phyloP scores from a whole-genome alignment of 805 yeast genomes.

The Candida germanica region DNA sequence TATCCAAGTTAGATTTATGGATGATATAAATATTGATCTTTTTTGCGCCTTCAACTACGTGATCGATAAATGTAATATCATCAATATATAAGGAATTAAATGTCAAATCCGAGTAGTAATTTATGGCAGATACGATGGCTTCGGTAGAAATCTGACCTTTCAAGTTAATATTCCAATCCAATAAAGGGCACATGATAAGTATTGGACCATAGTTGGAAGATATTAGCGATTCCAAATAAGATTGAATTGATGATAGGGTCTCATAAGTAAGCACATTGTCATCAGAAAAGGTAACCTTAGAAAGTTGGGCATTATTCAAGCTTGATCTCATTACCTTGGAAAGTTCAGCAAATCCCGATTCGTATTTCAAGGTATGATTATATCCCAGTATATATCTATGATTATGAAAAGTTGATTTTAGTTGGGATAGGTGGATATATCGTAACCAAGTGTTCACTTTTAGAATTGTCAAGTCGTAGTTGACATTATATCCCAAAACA shows the following conservation, averaged over 20 bases:
- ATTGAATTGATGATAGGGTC: not conserved
- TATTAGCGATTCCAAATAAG: not conserved
- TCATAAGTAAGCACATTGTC: slow-evolving; percentile 9
- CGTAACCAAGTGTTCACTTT: slow-evolving; percentile 3
- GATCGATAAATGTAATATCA: slow-evolving; percentile 23
- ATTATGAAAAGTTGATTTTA: not conserved
- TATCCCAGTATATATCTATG: not conserved
- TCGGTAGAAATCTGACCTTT: slow-evolving; percentile 1
- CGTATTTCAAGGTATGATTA: slow-evolving; percentile 1
- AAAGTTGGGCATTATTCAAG: not conserved
- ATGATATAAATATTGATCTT: slow-evolving; percentile 21
- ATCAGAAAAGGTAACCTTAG: slow-evolving; percentile 4
- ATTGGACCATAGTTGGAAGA: slow-evolving; percentile 1
- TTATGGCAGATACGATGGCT: slow-evolving; percentile 13
- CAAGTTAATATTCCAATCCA: slow-evolving; percentile 7
- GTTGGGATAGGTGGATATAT: slow-evolving; percentile 1
- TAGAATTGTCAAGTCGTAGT: slow-evolving; percentile 31
- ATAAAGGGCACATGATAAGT: slow-evolving; percentile 7
- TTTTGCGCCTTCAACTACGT: slow-evolving; percentile 26
- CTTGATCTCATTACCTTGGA: not conserved
- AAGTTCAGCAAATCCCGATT: slow-evolving; percentile 1
- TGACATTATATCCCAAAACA: slow-evolving; percentile 31
- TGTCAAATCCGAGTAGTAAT: slow-evolving; percentile 21
- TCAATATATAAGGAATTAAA: slow-evolving; percentile 25
- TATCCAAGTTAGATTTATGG: slow-evolving; percentile 9